Evolutionary conservation across 257 asterid species (phyloP), one percentile per base, ranked within the genome.

Genomic region (Solanum pimpinellifolium): DNA sequence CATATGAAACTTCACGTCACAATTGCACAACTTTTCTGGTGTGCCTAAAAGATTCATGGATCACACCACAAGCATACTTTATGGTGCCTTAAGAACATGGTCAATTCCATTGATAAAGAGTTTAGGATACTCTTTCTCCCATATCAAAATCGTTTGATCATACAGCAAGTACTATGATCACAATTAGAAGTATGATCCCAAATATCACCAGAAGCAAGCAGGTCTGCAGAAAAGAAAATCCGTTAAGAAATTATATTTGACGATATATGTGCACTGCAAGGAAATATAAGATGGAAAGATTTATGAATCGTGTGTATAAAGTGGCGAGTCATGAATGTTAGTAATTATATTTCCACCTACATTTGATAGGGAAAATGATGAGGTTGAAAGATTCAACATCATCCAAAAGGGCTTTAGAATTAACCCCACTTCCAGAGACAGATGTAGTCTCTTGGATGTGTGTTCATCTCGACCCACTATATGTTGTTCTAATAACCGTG

Each of bases 131-230:
- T 66, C 83, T 23, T 15, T 16, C 21, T 59, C 65, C 56, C 59
- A 56, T 75, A 14, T 44, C 35, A 27, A 29, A 70, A 90, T 42
- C 76, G 41, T 56, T 78, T 46, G 62, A 80, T 92, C 91, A 95
- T 66, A 96, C 94, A 39, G 91, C 96, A 65, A 95, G 94, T 83
- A 96, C 92, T 73, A 96, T 89, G 80, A 96, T 87, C 93, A 96
- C 92, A 82, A 96, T 96, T 89, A 95, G 94, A 89, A 96, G 91
- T 88, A 93, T 92, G 29, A 96, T 93, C 84, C 96, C 98, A 23
- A 96, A 96, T 69, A 96, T 96, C 88, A 96, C 99, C 70, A 96
- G 93, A 70, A 96, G 94, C 80, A 96, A 91, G 93, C 99, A 96
- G 69, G 96, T 86, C 99, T 96, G 96, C 92, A 91, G 62, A 23